These are phyloP conservation scores for Boletus speciosus DNA, from an alignment of 768 basidiomycete species.

Conservation along the genomic window DNA sequence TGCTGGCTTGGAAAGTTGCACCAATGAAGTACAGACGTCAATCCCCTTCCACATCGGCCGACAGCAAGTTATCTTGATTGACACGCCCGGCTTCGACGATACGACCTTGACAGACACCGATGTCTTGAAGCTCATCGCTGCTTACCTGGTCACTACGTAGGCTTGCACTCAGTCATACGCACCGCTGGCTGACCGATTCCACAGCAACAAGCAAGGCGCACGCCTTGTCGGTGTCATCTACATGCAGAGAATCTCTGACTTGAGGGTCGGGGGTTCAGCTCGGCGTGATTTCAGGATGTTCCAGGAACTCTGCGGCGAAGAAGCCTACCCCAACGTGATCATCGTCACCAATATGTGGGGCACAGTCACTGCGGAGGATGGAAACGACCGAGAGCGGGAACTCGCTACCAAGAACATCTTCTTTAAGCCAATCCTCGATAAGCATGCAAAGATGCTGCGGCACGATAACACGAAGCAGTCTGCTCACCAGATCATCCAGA, in stretches of 20 bases:
- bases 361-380: constrained; percentile 34
- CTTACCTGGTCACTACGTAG: constrained; percentile 32
- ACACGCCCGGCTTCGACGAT: constrained; percentile 65
- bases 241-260: constrained; percentile 50
- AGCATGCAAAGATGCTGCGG: constrained; percentile 41
- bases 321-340: constrained; percentile 47
- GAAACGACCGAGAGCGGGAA: constrained; percentile 43
- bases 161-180: background rate
- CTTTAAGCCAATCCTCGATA: constrained; percentile 49
- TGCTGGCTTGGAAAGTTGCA: constrained; percentile 35
- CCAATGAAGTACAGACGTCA: constrained; percentile 32
- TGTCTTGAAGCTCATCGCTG: constrained; percentile 50
- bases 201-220: constrained; percentile 33
- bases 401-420: constrained; percentile 40
- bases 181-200: constrained; percentile 10
- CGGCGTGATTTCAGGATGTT: constrained; percentile 50
- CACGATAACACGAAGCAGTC: constrained; percentile 42
- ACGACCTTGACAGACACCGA: constrained; percentile 47
- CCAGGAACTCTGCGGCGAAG: constrained; percentile 50
- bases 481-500: constrained; percentile 43
- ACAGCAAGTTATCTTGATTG: constrained; percentile 46
- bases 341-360: constrained; percentile 57
- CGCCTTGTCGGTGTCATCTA: constrained; percentile 50
- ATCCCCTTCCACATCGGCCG: constrained; percentile 27
- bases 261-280: constrained; percentile 47